Percentiles rank a stretch among this genome's conserved stretches.
These are phyloP conservation scores for Mortierella sp. DNA, from an alignment of 371 early-diverging fungal species.

Conservation along the genomic window DNA sequence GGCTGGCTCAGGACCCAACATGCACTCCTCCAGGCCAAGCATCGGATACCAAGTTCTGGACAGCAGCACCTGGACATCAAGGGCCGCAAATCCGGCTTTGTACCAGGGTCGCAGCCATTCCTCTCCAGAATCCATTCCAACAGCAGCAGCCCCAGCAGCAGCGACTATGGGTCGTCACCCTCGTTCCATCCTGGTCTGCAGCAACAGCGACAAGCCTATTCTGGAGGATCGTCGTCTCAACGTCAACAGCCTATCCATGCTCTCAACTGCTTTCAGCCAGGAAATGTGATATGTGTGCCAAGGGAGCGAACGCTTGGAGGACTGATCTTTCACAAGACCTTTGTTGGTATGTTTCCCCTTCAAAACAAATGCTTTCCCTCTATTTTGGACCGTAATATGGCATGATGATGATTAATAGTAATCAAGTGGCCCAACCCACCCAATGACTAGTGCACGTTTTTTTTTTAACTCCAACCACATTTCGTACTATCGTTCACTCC, in stretches of 20 bases:
- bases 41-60: slow-evolving; percentile 30
- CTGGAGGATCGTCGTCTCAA: slow-evolving; percentile 14
- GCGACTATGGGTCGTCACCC: slow-evolving; percentile 48
- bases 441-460: slow-evolving; percentile 4
- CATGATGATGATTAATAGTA: not conserved
- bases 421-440: not conserved
- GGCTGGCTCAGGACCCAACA: slow-evolving; percentile 51
- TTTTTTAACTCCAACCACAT: not conserved
- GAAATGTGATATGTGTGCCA: slow-evolving; percentile 69
- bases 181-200: slow-evolving; percentile 31
- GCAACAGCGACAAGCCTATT: slow-evolving; percentile 18
- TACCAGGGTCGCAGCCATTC: slow-evolving; percentile 29
- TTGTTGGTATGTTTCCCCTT: slow-evolving; percentile 61
- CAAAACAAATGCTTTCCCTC: not conserved
- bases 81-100: slow-evolving; percentile 21
- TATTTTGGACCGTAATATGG: slow-evolving; percentile 2
- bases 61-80: slow-evolving; percentile 20
- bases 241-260: slow-evolving; percentile 49
- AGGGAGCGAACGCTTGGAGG: slow-evolving; percentile 68
- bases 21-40: slow-evolving; percentile 47
- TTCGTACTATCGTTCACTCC: not conserved
- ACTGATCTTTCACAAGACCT: slow-evolving; percentile 65
- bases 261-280: slow-evolving; percentile 61
- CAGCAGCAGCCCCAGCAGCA: slow-evolving; percentile 39
- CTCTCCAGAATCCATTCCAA: slow-evolving; percentile 32